Conservation (phyloP, 768 basidiomycete species). For the Collybia nuda region DNA sequence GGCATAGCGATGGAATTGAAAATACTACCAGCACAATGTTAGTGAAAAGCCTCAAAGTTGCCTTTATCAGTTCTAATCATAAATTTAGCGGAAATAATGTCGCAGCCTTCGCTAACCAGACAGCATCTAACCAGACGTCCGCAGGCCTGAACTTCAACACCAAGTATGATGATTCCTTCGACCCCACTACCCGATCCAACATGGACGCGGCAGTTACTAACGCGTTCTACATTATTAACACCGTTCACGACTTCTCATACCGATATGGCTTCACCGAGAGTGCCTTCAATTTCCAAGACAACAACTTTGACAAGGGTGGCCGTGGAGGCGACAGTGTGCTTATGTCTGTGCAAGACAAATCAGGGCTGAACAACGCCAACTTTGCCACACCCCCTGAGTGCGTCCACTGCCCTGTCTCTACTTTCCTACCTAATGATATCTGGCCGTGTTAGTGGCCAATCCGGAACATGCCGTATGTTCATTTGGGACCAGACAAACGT, state of each 20-base stretch:
- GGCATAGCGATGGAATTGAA: slow-evolving; percentile 36
- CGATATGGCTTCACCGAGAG: slow-evolving; percentile 60
- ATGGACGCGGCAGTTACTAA: slow-evolving; percentile 54
- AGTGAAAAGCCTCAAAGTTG: background rate
- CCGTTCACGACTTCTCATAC: slow-evolving; percentile 50
- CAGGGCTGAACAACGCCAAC: slow-evolving; percentile 43
- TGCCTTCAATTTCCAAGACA: slow-evolving; percentile 60
- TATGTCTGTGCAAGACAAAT: slow-evolving; percentile 48
- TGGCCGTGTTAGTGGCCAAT: slow-evolving; percentile 23
- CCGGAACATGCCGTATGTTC: slow-evolving; percentile 30
- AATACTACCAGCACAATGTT: slow-evolving; percentile 15
- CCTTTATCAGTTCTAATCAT: background rate
- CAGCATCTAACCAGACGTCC: slow-evolving; percentile 36
- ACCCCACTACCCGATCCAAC: slow-evolving; percentile 36
- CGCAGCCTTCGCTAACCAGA: slow-evolving; percentile 26
- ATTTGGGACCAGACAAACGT: slow-evolving; percentile 16
- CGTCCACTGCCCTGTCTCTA: slow-evolving; percentile 5
- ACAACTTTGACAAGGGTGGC: slow-evolving; percentile 55
- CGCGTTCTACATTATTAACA: slow-evolving; percentile 62
- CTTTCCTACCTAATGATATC: background rate
- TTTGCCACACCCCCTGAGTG: slow-evolving; percentile 46
- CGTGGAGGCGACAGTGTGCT: slow-evolving; percentile 48
- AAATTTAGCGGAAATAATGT: slow-evolving; percentile 36
- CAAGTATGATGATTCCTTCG: slow-evolving; percentile 26
- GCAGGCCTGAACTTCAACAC: slow-evolving; percentile 38